Percentiles rank a stretch among this genome's conserved stretches.
phyloP scores from a whole-genome alignment of 2,329 filamentous ascomycete species.

The Dactylellina drechsleri region DNA sequence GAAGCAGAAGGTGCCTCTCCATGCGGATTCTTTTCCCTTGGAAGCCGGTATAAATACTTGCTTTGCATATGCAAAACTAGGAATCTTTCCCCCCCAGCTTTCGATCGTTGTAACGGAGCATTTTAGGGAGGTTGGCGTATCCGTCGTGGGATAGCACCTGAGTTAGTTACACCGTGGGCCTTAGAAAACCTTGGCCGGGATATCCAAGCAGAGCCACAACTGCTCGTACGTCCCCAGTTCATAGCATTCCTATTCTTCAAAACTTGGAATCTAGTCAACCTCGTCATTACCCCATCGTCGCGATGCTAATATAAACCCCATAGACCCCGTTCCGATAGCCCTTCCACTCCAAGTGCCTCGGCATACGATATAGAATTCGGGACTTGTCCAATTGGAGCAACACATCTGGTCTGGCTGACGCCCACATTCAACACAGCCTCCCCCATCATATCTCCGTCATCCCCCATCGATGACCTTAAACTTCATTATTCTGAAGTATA shows the following conservation, averaged over 20 bases:
- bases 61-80: too few relatives aligned
- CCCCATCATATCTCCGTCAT: neutral
- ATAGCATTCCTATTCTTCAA: too few relatives aligned
- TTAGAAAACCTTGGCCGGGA: too few relatives aligned
- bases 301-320: neutral
- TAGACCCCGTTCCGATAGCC: neutral
- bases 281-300: too few relatives aligned
- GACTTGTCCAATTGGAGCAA: constrained; percentile 12
- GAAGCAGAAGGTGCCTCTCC: neutral
- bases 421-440: neutral
- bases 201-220: too few relatives aligned
- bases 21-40: neutral
- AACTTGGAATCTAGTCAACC: too few relatives aligned
- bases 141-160: too few relatives aligned
- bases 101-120: too few relatives aligned
- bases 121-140: too few relatives aligned
- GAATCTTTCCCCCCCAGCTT: too few relatives aligned
- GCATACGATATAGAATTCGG: neutral
- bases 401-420: neutral
- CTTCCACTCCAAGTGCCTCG: neutral
- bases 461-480: neutral
- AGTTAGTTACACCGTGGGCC: too few relatives aligned
- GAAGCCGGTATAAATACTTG: neutral
- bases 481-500: neutral
- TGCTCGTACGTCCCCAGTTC: too few relatives aligned